Conservation (phyloP, 139 green algal species). For the Coelastrella sp. region DNA sequence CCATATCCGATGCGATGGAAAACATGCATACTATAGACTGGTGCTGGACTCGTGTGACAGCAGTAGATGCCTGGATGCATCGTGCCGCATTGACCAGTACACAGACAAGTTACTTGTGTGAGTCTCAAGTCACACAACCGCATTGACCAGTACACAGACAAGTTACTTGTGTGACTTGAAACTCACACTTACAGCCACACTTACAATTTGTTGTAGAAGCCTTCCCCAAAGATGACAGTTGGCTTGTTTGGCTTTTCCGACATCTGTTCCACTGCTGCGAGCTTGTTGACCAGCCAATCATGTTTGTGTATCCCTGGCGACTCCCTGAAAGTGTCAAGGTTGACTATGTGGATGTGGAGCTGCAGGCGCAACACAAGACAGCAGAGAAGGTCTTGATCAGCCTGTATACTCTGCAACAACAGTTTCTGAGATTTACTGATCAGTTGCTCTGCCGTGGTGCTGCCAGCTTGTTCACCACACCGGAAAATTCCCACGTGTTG, state of each 20-base stretch:
- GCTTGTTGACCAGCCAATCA: conserved; percentile 1
- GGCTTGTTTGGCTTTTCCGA: neutral
- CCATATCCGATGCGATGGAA: too few relatives aligned
- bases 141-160: neutral
- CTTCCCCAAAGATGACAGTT: neutral
- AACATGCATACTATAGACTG: too few relatives aligned
- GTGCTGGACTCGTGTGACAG: too few relatives aligned
- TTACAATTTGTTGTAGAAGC: neutral
- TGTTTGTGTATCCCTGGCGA: neutral
- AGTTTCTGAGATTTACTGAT: too few relatives aligned
- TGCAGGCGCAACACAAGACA: neutral
- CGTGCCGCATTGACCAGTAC: too few relatives aligned
- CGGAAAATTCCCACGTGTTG: too few relatives aligned
- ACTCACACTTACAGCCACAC: neutral
- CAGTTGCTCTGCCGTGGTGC: too few relatives aligned
- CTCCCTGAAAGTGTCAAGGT: neutral
- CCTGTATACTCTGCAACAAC: neutral
- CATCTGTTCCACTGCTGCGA: neutral
- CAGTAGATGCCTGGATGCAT: too few relatives aligned
- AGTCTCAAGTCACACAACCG: too few relatives aligned
- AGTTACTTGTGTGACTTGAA: neutral
- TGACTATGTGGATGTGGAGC: conserved; percentile 38
- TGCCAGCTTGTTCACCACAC: neutral
- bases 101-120: neutral
- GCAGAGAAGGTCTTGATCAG: neutral